Evolutionary conservation across 345 rosid species (phyloP), one percentile per base, ranked within the genome.

Genomic region (Microthlaspi erraticum): DNA sequence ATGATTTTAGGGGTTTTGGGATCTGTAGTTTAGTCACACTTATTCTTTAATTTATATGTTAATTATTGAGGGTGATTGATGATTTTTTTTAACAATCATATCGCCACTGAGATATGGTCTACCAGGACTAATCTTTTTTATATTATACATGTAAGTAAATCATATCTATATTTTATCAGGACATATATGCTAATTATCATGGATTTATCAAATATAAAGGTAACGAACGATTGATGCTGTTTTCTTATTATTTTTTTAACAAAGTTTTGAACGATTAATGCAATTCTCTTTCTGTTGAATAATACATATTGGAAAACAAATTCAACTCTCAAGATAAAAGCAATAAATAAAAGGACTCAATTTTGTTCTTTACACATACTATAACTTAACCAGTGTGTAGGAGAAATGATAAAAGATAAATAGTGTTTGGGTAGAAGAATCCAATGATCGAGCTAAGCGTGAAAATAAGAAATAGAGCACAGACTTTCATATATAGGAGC

Each of bases 41-140:
- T 66, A 57, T 50, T 58, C 52, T 44, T 45, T 36, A 54, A 37
- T 61, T 34, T 61, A 53, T 62, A 52, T 6, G 19, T 67, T 75
- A 71, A 45, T 18, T 70, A 29, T 12, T 32, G 88, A 79, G 66
- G 83, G 75, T 77, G 88, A 82, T 81, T 81, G 85, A 54, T 63
- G 58, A 72, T 17, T 83, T 81, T 81, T 74, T 80, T n/a, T 20
- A 51, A 51, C 71, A 70, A 68, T 44, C 37, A 53, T 76, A 68
- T 66, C 46, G 46, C 85, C 57, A 85, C 88, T 83, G 74, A 79
- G 86, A 87, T 84, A 64, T 67, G 78, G 65, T 78, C 80, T 83
- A 63, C 62, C 58, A 37, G 60, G 23, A 70, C 44, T 71, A 74
- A 61, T 73, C 23, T 13, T 29, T 60, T 36, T 8, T 48, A 3